These are phyloP conservation scores for Pezizomycotina sp. DNA, from an alignment of 2,329 filamentous ascomycete species.

Conservation along the genomic window DNA sequence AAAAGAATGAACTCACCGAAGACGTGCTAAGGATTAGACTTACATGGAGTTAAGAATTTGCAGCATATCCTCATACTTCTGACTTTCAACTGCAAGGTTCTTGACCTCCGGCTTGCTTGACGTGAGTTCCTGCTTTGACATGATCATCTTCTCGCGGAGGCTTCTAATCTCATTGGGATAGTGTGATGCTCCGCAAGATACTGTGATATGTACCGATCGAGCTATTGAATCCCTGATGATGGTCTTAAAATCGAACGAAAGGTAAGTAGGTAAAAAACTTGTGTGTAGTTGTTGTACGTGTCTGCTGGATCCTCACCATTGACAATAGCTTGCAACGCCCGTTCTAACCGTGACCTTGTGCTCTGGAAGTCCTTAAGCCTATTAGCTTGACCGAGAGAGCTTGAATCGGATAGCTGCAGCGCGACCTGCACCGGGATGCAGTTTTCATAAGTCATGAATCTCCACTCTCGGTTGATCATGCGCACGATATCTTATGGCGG, in stretches of 20 bases:
- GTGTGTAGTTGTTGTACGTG: conserved; percentile 1
- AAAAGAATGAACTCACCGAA: conserved; percentile 1
- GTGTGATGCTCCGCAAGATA: conserved; percentile 83
- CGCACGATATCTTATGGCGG: conserved; percentile 59
- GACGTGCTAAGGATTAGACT: conserved; percentile 6
- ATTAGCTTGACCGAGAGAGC: conserved; percentile 79
- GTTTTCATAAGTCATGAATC: conserved; percentile 72
- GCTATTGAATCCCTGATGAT: conserved; percentile 97
- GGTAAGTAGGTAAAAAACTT: neutral
- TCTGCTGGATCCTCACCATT: conserved; percentile 38
- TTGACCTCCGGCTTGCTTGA: conserved; percentile 80
- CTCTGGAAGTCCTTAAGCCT: conserved; percentile 72
- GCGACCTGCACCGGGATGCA: conserved; percentile 88
- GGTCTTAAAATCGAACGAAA: conserved; percentile 48
- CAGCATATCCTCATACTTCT: conserved; percentile 78
- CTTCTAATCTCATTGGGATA: conserved; percentile 72
- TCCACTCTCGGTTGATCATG: conserved; percentile 77
- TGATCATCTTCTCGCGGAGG: conserved; percentile 66
- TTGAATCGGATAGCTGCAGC: conserved; percentile 84
- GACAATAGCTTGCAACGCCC: conserved; percentile 81
- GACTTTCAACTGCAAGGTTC: conserved; percentile 70
- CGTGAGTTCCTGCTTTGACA: conserved; percentile 65
- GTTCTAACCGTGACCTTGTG: conserved; percentile 76
- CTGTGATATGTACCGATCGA: conserved; percentile 98
- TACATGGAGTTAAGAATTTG: conserved; percentile 60